phyloP scores from a whole-genome alignment of 2,329 filamentous ascomycete genomes.

The Fusarium setosum region DNA sequence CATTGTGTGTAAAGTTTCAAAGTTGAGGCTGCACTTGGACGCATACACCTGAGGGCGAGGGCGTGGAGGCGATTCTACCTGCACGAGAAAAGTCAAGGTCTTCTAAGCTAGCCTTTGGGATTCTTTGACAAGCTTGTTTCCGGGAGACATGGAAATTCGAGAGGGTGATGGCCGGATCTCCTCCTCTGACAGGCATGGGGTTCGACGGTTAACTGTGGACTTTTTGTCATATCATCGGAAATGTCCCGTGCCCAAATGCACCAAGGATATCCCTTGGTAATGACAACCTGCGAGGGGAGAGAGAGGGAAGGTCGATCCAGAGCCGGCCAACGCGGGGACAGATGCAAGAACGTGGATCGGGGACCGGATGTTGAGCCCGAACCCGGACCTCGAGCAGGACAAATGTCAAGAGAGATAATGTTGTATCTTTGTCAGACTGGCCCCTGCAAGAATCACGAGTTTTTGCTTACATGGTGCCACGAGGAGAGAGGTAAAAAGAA shows the following conservation, averaged over 20 bases:
- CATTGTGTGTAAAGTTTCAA: too few species aligned
- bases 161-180: not conserved
- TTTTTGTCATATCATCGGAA: not conserved
- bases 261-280: conserved; percentile 1
- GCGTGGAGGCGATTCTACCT: not conserved
- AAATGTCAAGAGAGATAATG: not conserved
- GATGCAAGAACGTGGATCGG: not conserved
- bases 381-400: not conserved
- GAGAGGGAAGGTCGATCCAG: not conserved
- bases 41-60: not conserved
- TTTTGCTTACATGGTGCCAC: conserved; percentile 4
- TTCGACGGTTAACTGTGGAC: not conserved
- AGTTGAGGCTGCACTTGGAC: too few species aligned
- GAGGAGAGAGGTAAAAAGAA: not conserved
- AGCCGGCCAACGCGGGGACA: not conserved
- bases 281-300: too few species aligned
- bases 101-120: not conserved
- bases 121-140: not conserved
- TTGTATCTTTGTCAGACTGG: not conserved
- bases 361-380: not conserved
- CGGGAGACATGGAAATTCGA: not conserved
- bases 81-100: not conserved
- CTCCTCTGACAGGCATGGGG: not conserved
- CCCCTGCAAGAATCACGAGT: conserved; percentile 9
- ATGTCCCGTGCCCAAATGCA: not conserved